Percentiles rank a stretch among this genome's conserved stretches.
These are phyloP conservation scores for Ramaria rubella DNA, from an alignment of 768 basidiomycete genomes.

Conservation along the genomic window DNA sequence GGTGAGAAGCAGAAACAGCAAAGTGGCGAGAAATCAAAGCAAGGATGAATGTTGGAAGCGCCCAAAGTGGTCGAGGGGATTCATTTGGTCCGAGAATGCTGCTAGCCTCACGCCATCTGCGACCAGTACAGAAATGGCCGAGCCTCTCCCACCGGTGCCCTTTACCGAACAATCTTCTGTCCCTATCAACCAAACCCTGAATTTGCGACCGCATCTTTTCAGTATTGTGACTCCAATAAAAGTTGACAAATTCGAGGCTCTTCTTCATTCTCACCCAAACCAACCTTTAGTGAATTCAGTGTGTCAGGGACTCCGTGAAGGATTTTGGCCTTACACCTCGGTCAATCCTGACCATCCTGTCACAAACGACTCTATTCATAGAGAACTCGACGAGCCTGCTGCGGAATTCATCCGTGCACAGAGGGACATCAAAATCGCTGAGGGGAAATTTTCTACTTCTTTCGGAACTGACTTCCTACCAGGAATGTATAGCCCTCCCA, in stretches of 20 bases:
- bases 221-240: conserved; percentile 32
- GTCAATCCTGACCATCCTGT: conserved; percentile 11
- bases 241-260: conserved; percentile 23
- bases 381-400: conserved; percentile 2
- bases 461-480: conserved; percentile 23
- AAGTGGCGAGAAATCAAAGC: not conserved
- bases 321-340: conserved; percentile 40
- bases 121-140: not conserved
- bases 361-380: not conserved
- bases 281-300: conserved; percentile 28
- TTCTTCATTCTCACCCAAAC: conserved; percentile 33
- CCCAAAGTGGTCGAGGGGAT: not conserved
- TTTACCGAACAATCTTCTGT: conserved; percentile 13
- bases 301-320: conserved; percentile 24
- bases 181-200: conserved; percentile 18
- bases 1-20: too few relatives aligned
- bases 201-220: conserved; percentile 28
- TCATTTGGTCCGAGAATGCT: not conserved
- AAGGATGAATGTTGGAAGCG: not conserved
- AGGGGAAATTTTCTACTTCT: conserved; percentile 17
- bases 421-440: too few relatives aligned
- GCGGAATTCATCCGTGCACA: conserved; percentile 23
- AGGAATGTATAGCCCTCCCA: conserved; percentile 26
- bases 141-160: not conserved
- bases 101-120: not conserved